Evolutionary conservation across 257 asterid species (phyloP).

Genomic region (Gentiana dahurica): DNA sequence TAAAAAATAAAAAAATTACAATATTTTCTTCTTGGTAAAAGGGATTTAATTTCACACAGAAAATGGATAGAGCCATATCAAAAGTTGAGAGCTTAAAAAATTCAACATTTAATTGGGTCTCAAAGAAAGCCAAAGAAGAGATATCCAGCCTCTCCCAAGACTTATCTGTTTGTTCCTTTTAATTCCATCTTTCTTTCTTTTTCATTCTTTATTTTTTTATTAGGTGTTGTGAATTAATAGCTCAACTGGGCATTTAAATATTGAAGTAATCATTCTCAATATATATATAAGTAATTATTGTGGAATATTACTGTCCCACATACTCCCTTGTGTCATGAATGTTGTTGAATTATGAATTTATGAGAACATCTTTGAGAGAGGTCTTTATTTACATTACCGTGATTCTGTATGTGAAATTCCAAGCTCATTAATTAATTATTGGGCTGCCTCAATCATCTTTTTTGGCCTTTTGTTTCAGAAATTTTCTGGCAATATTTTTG

Average conservation of each 20-base stretch:
- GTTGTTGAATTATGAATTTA: too few species aligned
- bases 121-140: slow-evolving; percentile 88
- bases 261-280: not conserved
- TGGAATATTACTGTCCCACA: not conserved
- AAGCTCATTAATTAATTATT: too few species aligned
- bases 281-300: not conserved
- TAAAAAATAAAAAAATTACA: too few species aligned
- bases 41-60: not conserved
- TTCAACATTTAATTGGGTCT: slow-evolving; percentile 68
- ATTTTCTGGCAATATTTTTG: slow-evolving; percentile 67
- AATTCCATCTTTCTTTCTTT: not conserved
- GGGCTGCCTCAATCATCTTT: not conserved
- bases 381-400: too few species aligned
- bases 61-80: slow-evolving; percentile 75
- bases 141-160: slow-evolving; percentile 72
- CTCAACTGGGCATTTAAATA: not conserved
- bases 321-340: not conserved
- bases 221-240: not conserved
- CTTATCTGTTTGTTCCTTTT: slow-evolving; percentile 36
- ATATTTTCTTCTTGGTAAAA: too few species aligned
- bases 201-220: not conserved
- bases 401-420: too few species aligned
- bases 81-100: slow-evolving; percentile 81
- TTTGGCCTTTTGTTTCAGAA: slow-evolving; percentile 34
- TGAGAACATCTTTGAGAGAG: too few species aligned